Percentiles rank a stretch among this genome's conserved stretches.
These are phyloP conservation scores for Leishmania arabica DNA, from an alignment of 208 protist genomes.

Conservation along the genomic window DNA sequence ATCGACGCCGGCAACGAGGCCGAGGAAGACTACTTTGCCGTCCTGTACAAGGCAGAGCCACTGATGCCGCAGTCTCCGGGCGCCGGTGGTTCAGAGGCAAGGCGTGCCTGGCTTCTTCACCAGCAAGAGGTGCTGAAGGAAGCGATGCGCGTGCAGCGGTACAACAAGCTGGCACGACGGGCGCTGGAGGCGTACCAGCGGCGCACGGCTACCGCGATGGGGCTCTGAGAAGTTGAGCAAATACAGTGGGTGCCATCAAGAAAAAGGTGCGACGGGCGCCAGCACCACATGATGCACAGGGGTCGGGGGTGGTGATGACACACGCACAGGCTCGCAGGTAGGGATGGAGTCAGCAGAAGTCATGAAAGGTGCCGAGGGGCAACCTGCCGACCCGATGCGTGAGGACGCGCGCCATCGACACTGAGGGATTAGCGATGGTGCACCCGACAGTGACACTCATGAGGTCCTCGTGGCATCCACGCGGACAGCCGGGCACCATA, in stretches of 20 bases:
- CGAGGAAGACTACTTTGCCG: slow-evolving; percentile 2
- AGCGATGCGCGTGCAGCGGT: slow-evolving; percentile 60
- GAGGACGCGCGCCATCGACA: not conserved
- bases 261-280: not conserved
- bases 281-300: not conserved
- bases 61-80: not conserved
- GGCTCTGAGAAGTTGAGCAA: not conserved
- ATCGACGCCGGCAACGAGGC: not conserved
- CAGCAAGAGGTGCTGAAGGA: slow-evolving; percentile 60
- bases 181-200: slow-evolving; percentile 49
- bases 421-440: not conserved
- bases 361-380: not conserved
- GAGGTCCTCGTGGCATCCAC: not conserved
- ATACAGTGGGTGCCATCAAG: too few relatives aligned
- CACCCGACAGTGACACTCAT: not conserved
- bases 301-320: not conserved
- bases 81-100: slow-evolving; percentile 3
- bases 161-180: slow-evolving; percentile 51
- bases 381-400: not conserved
- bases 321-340: not conserved
- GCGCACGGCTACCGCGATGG: slow-evolving; percentile 10
- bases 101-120: slow-evolving; percentile 35
- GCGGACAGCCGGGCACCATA: not conserved
- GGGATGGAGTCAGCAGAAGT: not conserved
- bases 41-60: slow-evolving; percentile 1